Evolutionary conservation across 345 rosid species (phyloP).

Genomic region (Euclidium syriacum): DNA sequence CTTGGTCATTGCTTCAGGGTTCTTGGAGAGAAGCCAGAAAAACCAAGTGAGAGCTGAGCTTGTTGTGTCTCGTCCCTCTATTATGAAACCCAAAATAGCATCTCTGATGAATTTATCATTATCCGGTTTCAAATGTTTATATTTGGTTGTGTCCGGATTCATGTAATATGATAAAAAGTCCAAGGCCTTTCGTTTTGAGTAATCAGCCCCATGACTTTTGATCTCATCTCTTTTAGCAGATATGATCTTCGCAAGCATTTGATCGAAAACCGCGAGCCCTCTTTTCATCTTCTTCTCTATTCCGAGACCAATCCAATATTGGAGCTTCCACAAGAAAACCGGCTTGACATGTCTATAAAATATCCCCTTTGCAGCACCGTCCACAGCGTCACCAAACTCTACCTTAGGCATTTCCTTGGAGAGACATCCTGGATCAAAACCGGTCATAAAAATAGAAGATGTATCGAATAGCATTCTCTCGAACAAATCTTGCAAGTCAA

Average conservation of each 20-base stretch:
- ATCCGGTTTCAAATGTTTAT: background rate
- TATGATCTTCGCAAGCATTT: background rate
- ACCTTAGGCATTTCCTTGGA: conserved; percentile 20
- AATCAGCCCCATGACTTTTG: background rate
- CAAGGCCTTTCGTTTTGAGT: background rate
- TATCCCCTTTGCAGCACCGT: conserved; percentile 11
- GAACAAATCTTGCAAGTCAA: conserved; percentile 31
- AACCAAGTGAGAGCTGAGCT: no score
- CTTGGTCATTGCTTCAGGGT: conserved; percentile 26
- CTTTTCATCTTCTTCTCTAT: conserved; percentile 27
- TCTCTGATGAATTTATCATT: conserved; percentile 36
- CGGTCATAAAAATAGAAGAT: no score
- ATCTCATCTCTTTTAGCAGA: conserved; percentile 16
- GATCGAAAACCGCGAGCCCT: background rate
- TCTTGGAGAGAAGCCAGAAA: no score
- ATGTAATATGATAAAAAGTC: conserved; percentile 35
- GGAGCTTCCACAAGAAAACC: conserved; percentile 25
- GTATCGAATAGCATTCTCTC: conserved; percentile 33
- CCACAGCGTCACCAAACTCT: conserved; percentile 10
- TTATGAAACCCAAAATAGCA: conserved; percentile 30
- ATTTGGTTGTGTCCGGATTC: background rate
- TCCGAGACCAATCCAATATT: conserved; percentile 19
- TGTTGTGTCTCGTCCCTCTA: conserved; percentile 35
- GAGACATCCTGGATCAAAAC: conserved; percentile 31
- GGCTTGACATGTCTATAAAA: conserved; percentile 7